Evolutionary conservation across 2,329 filamentous ascomycete genomes (phyloP), one percentile per base, ranked within the genome.

Genomic region (Arthrobotrys iridis): DNA sequence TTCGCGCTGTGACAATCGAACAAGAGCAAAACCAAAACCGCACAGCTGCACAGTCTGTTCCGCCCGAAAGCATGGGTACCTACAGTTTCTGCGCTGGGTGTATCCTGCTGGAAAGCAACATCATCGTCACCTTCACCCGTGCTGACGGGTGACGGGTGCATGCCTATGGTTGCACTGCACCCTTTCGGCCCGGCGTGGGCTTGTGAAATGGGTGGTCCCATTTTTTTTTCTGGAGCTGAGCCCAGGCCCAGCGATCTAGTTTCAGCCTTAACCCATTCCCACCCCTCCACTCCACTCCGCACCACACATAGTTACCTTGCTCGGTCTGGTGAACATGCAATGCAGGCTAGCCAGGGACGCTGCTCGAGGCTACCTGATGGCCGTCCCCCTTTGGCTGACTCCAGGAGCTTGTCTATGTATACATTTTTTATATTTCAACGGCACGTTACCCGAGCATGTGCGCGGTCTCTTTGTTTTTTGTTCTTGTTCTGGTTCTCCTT

Each of bases 251-350:
- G 45, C 48, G 40, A 50, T 43, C 15, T 18, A 40, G 70, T 75
- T 68, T 75, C 63, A 75, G 71, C 71, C 71, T 75, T 68, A 75
- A 60, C 62, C 62, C 46, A 52, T 74, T 28, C 43, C 33, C 26
- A 41, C 43, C 24, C 7, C 48, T 28, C 30, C 43, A 48, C 37
- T 6, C 18, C 28, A 30, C 48, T 28, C 30, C 43, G 37, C 37
- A 13, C 18, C 28, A 30, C 33, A 11, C 11, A 43, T 13, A 10
- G 20, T 26, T 45, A 40, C 10, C 45, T 40, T 13, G n/a, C n/a
- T n/a, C n/a, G n/a, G n/a, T n/a, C n/a, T n/a, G n/a, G n/a, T n/a
- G n/a, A n/a, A n/a, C n/a, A n/a, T n/a, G n/a, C n/a, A n/a, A n/a
- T 20, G 20, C 13, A 15, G 7, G 28, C 11, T 2, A 40, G 33